Conservation (phyloP, 805 yeast genomes). For the Candida gorgasii region DNA sequence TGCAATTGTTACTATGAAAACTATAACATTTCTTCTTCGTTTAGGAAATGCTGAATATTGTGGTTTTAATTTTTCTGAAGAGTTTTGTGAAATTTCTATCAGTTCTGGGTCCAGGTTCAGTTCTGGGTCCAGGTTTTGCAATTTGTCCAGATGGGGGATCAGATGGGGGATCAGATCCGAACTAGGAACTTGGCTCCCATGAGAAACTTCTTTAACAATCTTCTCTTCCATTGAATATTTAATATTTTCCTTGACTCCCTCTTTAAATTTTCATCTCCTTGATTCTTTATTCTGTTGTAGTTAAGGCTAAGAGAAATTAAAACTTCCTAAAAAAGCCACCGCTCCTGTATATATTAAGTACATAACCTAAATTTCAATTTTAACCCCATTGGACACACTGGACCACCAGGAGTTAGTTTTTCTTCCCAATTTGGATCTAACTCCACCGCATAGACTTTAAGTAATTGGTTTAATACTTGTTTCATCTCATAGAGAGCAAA, state of each 20-base stretch:
- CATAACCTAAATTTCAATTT: constrained; percentile 11
- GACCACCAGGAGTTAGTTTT: constrained; percentile 58
- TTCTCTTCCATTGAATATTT: no score
- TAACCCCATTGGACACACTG: constrained; percentile 49
- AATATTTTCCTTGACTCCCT: no score
- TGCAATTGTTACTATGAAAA: constrained; percentile 45
- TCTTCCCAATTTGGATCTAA: constrained; percentile 49
- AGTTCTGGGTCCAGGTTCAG: no score
- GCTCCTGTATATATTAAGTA: constrained; percentile 1
- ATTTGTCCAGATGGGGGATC: no score
- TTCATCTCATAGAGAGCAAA: constrained; percentile 51
- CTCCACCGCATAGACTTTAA: constrained; percentile 35
- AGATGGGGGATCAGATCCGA: no score
- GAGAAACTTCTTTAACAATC: no score
- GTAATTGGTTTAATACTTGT: constrained; percentile 35
- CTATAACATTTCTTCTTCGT: constrained; percentile 30
- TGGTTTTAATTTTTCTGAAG: no score
- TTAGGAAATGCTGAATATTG: constrained; percentile 34
- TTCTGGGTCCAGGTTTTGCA: no score
- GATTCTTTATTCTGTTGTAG: not conserved
- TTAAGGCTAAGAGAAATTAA: not conserved
- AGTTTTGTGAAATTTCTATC: no score
- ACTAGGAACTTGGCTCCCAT: no score
- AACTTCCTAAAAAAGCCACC: constrained; percentile 4
- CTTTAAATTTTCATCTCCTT: not conserved